Conservation (phyloP, 2,329 filamentous ascomycete species). For the Trichoderma polysporum region DNA sequence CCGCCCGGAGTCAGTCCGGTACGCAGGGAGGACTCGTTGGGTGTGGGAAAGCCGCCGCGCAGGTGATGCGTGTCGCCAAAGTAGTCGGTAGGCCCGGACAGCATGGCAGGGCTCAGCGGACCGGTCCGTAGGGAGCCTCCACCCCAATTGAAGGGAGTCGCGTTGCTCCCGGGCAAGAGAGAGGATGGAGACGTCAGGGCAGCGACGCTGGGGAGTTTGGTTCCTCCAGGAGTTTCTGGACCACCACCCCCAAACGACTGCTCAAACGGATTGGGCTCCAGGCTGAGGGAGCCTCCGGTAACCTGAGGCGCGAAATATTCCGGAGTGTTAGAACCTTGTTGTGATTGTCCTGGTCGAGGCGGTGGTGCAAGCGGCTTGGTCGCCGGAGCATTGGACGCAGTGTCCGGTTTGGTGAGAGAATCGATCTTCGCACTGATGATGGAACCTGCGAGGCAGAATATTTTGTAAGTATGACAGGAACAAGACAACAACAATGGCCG, state of each 20-base stretch:
- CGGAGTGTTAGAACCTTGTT: conserved; percentile 52
- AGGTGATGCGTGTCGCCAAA: conserved; percentile 78
- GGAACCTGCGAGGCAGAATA: conserved; percentile 35
- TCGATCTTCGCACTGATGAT: conserved; percentile 50
- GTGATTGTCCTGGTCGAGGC: conserved; percentile 58
- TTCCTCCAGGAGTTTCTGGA: conserved; percentile 78
- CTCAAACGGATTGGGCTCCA: conserved; percentile 96
- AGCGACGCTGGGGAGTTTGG: conserved; percentile 84
- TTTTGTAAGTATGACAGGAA: conserved; percentile 12
- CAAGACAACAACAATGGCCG: conserved; percentile 4
- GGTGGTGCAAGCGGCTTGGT: conserved; percentile 69
- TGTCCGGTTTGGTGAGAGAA: conserved; percentile 48
- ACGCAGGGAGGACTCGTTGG: conserved; percentile 91
- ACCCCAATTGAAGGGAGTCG: conserved; percentile 75
- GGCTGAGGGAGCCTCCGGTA: conserved; percentile 55
- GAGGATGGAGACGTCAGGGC: conserved; percentile 87
- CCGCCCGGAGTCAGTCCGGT: conserved; percentile 92
- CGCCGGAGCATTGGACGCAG: conserved; percentile 54
- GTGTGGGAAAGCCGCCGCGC: conserved; percentile 84
- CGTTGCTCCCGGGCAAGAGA: conserved; percentile 70
- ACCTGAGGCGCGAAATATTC: conserved; percentile 68
- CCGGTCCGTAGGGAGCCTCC: conserved; percentile 84
- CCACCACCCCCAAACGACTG: conserved; percentile 75
- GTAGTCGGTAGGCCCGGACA: conserved; percentile 88
- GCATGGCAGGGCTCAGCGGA: conserved; percentile 94